Conservation (phyloP, 306 rosid species). For the Comarum palustre region DNA sequence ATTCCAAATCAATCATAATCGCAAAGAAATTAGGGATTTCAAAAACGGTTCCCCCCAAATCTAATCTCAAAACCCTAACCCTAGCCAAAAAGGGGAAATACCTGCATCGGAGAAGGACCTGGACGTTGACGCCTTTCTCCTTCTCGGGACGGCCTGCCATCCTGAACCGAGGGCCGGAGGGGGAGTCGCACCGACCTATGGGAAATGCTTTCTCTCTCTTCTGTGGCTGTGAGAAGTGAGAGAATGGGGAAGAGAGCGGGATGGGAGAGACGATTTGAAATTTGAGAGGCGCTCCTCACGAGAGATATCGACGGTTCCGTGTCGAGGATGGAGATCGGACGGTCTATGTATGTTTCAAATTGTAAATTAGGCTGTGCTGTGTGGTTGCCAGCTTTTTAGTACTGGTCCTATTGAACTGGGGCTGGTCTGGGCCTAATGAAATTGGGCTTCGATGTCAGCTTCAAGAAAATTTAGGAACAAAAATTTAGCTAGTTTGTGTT, state of each 20-base stretch:
- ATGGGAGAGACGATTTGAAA: slow-evolving; percentile 52
- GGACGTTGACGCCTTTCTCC: slow-evolving; percentile 95
- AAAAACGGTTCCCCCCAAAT: neutral
- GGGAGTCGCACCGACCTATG: slow-evolving; percentile 18
- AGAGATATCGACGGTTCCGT: slow-evolving; percentile 39
- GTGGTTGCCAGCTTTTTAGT: neutral
- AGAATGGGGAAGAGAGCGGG: slow-evolving; percentile 39
- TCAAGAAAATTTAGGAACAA: too few relatives aligned
- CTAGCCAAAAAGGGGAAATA: slow-evolving; percentile 10
- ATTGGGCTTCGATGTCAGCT: too few relatives aligned
- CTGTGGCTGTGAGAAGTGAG: neutral
- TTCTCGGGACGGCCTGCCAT: slow-evolving; percentile 84
- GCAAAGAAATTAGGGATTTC: neutral
- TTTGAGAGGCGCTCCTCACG: slow-evolving; percentile 46
- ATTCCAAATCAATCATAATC: neutral
- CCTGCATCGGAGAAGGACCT: slow-evolving; percentile 97
- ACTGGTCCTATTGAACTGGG: neutral
- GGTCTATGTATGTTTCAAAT: slow-evolving; percentile 2
- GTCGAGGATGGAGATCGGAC: slow-evolving; percentile 27
- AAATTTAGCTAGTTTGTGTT: too few relatives aligned
- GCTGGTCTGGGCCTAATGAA: neutral
- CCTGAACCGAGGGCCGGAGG: slow-evolving; percentile 23
- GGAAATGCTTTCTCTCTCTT: neutral
- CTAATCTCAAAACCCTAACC: slow-evolving; percentile 9
- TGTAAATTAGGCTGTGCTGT: neutral